These are phyloP conservation scores for Thalassiosira delicatula DNA, from an alignment of 352 stramenopile genomes.

Conservation along the genomic window DNA sequence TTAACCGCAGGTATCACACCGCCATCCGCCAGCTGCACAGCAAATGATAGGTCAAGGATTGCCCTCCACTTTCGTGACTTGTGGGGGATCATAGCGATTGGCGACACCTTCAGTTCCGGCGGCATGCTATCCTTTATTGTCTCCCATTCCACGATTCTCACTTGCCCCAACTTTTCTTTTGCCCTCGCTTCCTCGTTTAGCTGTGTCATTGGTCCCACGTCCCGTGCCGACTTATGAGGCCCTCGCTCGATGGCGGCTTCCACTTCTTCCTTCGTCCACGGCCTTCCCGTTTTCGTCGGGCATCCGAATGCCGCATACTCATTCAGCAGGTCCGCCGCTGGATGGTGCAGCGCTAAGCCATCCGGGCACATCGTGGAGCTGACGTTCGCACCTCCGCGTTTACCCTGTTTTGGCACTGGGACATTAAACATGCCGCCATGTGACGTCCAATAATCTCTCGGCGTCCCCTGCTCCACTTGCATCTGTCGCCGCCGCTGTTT, in stretches of 20 bases:
- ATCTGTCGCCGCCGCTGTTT: background rate
- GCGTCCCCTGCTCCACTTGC: background rate
- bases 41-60: conserved; percentile 31
- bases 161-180: conserved; percentile 2
- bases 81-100: conserved; percentile 29
- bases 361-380: conserved; percentile 16
- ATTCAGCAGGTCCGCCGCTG: conserved; percentile 20
- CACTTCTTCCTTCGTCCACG: conserved; percentile 32
- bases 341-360: conserved; percentile 6
- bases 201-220: conserved; percentile 7
- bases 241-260: conserved; percentile 7
- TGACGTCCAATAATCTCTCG: background rate
- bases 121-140: conserved; percentile 18
- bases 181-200: conserved; percentile 1
- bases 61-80: conserved; percentile 1
- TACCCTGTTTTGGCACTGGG: background rate
- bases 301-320: background rate
- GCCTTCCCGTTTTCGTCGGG: background rate
- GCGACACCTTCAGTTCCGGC: background rate
- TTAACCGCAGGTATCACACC: background rate
- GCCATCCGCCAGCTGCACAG: background rate
- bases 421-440: background rate
- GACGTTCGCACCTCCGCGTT: too few relatives aligned
- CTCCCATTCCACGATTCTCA: conserved; percentile 9
- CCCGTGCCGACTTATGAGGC: conserved; percentile 20